Conservation (phyloP, 306 rosid species). For the Dryas alaskensis region DNA sequence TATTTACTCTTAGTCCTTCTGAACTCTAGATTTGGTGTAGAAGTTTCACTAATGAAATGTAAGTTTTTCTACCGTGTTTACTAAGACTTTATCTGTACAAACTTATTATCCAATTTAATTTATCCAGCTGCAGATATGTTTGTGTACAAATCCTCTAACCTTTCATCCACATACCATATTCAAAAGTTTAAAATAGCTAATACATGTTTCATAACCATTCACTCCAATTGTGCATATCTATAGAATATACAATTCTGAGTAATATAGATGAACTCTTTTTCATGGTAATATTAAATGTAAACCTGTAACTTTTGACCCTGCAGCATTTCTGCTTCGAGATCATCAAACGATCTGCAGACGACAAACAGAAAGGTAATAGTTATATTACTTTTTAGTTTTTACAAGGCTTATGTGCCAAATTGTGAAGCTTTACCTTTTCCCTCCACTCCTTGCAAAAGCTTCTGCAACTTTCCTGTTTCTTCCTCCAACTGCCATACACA, state of each 20-base stretch:
- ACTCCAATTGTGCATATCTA: not conserved
- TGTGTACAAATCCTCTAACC: not conserved
- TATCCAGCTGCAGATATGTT: not conserved
- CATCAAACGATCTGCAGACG: constrained; percentile 65
- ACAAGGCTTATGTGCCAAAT: constrained; percentile 14
- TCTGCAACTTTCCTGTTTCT: constrained; percentile 93
- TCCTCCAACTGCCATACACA: constrained; percentile 79
- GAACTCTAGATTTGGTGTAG: not conserved
- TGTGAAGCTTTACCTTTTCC: constrained; percentile 56
- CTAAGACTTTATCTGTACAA: not conserved
- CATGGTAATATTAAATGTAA: constrained; percentile 3
- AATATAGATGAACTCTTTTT: constrained; percentile 15
- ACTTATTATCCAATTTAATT: not conserved
- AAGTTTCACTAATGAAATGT: too few relatives aligned
- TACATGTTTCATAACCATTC: not conserved
- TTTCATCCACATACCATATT: not conserved
- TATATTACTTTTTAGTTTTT: not conserved
- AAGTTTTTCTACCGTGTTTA: not conserved
- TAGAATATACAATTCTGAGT: not conserved
- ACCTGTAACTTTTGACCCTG: constrained; percentile 97
- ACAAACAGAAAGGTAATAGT: constrained; percentile 8
- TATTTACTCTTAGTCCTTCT: not conserved
- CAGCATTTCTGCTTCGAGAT: constrained; percentile 83
- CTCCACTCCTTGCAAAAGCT: constrained; percentile 72
- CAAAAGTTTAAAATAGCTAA: not conserved